Evolutionary conservation across 352 stramenopile species (phyloP).

Genomic region (Saprolegnia parasitica): DNA sequence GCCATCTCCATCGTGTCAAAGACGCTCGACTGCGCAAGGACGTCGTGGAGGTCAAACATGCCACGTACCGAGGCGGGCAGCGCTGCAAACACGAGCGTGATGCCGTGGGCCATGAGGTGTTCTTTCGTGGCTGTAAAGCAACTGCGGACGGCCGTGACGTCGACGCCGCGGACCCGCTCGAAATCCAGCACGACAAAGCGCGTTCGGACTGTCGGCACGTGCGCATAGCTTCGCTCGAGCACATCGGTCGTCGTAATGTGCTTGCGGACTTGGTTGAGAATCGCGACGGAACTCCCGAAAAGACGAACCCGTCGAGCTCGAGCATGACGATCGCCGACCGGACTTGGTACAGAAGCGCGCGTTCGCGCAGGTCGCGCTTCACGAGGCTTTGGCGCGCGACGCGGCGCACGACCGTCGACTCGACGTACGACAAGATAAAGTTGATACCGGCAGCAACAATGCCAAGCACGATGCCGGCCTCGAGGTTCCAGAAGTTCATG

Average conservation of each 20-base stretch:
- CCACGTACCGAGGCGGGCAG: constrained; percentile 59
- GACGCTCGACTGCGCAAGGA: constrained; percentile 69
- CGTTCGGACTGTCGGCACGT: constrained; percentile 61
- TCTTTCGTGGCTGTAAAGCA: constrained; percentile 85
- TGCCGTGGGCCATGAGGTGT: constrained; percentile 63
- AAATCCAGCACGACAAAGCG: constrained; percentile 88
- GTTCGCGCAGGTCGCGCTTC: constrained; percentile 68
- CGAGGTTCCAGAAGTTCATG: constrained; percentile 92
- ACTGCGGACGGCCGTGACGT: constrained; percentile 79
- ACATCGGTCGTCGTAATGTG: constrained; percentile 40
- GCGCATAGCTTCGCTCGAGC: constrained; percentile 26
- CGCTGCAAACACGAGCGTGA: constrained; percentile 67
- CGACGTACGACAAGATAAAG: constrained; percentile 81
- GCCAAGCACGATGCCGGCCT: constrained; percentile 92
- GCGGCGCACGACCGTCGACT: constrained; percentile 54
- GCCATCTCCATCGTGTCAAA: constrained; percentile 82
- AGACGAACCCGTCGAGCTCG: constrained; percentile 81
- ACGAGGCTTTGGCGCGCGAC: constrained; percentile 77
- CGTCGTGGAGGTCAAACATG: constrained; percentile 70
- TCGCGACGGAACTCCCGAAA: constrained; percentile 83
- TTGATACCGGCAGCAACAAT: constrained; percentile 86
- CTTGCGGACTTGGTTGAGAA: constrained; percentile 80
- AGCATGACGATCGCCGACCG: constrained; percentile 79
- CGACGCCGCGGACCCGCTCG: constrained; percentile 82
- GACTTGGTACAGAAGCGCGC: constrained; percentile 57